Evolutionary conservation across 495 filamentous ascomycete genomes (phyloP).

Genomic region (Aspergillus mulundensis): DNA sequence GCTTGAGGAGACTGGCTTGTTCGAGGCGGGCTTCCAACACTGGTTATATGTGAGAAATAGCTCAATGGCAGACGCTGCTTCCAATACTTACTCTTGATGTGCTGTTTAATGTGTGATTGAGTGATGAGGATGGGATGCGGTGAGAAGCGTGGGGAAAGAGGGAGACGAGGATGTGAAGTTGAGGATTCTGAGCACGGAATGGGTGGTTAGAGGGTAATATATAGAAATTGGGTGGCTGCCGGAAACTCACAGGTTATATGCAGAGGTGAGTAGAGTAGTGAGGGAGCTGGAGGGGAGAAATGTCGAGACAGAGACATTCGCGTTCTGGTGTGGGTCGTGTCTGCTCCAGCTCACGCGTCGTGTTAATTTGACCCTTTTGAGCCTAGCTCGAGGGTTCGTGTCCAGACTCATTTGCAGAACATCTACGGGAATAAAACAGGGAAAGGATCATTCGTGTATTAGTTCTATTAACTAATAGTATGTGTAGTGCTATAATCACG

Average conservation of each 20-base stretch:
- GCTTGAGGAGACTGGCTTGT: slow-evolving; percentile 92
- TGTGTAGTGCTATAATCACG: neutral
- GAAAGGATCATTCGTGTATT: neutral
- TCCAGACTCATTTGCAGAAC: neutral
- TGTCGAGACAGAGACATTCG: slow-evolving; percentile 26
- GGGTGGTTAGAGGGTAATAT: slow-evolving; percentile 3
- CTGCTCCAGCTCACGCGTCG: neutral
- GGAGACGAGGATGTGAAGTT: neutral
- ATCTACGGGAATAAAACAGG: neutral
- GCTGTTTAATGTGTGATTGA: slow-evolving; percentile 9
- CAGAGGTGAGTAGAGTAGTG: slow-evolving; percentile 13
- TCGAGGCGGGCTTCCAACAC: slow-evolving; percentile 98
- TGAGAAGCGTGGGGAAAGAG: slow-evolving; percentile 1
- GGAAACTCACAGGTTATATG: slow-evolving; percentile 6
- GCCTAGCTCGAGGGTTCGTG: slow-evolving; percentile 18
- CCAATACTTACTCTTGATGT: slow-evolving; percentile 35
- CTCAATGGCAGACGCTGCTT: neutral
- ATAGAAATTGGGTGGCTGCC: neutral
- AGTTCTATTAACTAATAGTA: neutral
- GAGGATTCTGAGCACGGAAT: neutral
- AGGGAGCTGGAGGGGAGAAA: slow-evolving; percentile 6
- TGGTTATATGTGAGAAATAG: slow-evolving; percentile 27
- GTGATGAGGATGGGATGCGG: slow-evolving; percentile 12
- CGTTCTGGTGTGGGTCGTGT: slow-evolving; percentile 30
- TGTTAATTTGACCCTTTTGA: slow-evolving; percentile 32